Base-by-base conservation (phyloP, 306 rosid genomes). In the Vachellia pachyceras region DNA sequence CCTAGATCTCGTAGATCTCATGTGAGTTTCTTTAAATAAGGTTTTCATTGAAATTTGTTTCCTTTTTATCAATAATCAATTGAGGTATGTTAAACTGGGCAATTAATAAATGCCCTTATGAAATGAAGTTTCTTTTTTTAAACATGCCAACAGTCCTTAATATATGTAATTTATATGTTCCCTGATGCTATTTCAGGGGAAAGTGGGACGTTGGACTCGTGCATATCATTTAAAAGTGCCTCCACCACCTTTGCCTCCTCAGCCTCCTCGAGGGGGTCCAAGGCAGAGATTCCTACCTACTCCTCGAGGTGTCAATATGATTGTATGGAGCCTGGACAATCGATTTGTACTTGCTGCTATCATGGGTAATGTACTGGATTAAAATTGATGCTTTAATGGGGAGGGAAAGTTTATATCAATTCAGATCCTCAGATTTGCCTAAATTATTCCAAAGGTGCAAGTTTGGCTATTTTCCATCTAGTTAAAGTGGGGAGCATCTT, bases 311-410 rank as follows among this genome's bases (percentile, higher is more conserved):
- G 98, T 94, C 69, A 94, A 94, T 83, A 94, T 94, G 98, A 91
- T 94, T 80, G 83, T 94, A 57, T 94, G 98, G 98, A 94, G 98
- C 88, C 89, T 90, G 78, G 98, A 94, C 84, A 94, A 94, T 75
- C 98, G 97, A 79, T 91, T 94, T 84, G 98, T 94, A 45, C 94
- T 94, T 69, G 98, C 98, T 80, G 98, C 98, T 87, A 90, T 94
- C 71, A 94, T 94, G 98, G 98, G 98, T 94, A 88, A 61, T 77
- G 70, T 54, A 57, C 72, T 78, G 13, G 37, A 68, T 73, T 58
- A 77, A 55, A 60, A 69, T 50, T 23, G 70, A 73, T 50, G 64
- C 65, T 77, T 33, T 77, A 25, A 49, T 0, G 9, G 73, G 64
- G 47, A 37, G 36, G 50, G 63, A 72, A 78, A 61, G 17, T 71